Percentiles rank a stretch among this genome's conserved stretches.
Conservation (phyloP, 768 basidiomycete genomes). For the Astraeus odoratus region DNA sequence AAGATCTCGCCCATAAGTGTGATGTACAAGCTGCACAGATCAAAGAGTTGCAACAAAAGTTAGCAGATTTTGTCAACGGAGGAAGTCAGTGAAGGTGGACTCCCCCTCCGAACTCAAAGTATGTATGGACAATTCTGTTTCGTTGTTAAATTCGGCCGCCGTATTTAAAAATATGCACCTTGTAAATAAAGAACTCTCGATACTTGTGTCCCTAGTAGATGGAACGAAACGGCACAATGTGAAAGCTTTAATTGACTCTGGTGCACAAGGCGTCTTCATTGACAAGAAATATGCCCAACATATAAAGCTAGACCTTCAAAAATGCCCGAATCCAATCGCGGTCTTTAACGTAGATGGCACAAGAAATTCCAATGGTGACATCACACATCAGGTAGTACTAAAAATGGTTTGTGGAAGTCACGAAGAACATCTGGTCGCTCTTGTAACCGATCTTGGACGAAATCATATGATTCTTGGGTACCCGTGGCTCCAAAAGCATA, state of each 20-base stretch:
- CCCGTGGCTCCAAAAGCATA: constrained; percentile 20
- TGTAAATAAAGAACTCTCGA: neutral
- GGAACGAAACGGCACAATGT: neutral
- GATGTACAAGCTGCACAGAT: too few species aligned
- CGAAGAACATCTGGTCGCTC: neutral
- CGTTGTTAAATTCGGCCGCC: neutral
- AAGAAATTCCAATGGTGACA: neutral
- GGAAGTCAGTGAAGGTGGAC: too few species aligned
- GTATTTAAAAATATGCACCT: too few species aligned
- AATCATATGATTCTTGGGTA: constrained; percentile 12
- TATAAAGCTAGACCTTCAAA: neutral
- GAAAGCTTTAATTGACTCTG: neutral
- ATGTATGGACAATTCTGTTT: too few species aligned
- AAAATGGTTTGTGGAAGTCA: neutral
- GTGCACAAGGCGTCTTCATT: neutral
- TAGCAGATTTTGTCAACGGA: too few species aligned
- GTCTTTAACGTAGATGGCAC: neutral
- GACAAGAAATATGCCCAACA: neutral
- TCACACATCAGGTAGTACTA: neutral
- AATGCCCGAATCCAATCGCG: neutral
- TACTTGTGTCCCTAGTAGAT: neutral
- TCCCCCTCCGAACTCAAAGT: too few species aligned
- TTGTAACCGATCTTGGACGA: neutral
- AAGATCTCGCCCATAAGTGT: too few species aligned
- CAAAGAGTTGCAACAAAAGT: too few species aligned